Evolutionary conservation across 129 eudicot genomes (phyloP).

Genomic region (Centella asiatica): DNA sequence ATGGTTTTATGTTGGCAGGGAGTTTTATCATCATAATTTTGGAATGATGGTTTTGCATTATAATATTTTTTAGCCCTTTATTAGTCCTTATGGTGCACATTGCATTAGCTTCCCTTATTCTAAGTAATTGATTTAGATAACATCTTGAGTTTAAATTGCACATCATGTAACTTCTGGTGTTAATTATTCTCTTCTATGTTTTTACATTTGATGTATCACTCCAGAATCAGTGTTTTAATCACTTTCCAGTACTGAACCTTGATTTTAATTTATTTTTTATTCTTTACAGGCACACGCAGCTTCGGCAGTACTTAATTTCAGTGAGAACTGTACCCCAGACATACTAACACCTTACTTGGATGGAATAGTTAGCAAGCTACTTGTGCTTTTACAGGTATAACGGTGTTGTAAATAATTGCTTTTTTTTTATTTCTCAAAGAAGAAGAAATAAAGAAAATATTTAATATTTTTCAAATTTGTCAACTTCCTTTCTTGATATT

Average conservation of each 20-base stretch:
- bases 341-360: conserved; percentile 89
- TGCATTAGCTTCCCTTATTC: background rate
- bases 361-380: conserved; percentile 90
- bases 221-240: background rate
- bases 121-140: background rate
- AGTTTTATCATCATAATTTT: background rate
- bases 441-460: background rate
- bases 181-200: background rate
- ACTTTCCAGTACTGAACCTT: background rate
- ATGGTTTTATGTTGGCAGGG: too few relatives aligned
- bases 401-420: conserved; percentile 5
- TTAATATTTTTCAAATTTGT: background rate
- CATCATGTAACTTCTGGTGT: too few relatives aligned
- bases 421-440: too few relatives aligned
- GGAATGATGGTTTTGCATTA: background rate
- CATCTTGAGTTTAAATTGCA: too few relatives aligned
- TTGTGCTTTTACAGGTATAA: conserved; percentile 78
- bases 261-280: background rate
- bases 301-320: conserved; percentile 87
- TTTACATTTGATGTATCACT: too few relatives aligned
- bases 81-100: background rate
- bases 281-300: conserved; percentile 89
- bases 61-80: background rate
- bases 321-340: conserved; percentile 96
- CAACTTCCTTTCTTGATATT: background rate